These are phyloP conservation scores for Tylopilus balloui DNA, from an alignment of 768 basidiomycete species.

Conservation along the genomic window DNA sequence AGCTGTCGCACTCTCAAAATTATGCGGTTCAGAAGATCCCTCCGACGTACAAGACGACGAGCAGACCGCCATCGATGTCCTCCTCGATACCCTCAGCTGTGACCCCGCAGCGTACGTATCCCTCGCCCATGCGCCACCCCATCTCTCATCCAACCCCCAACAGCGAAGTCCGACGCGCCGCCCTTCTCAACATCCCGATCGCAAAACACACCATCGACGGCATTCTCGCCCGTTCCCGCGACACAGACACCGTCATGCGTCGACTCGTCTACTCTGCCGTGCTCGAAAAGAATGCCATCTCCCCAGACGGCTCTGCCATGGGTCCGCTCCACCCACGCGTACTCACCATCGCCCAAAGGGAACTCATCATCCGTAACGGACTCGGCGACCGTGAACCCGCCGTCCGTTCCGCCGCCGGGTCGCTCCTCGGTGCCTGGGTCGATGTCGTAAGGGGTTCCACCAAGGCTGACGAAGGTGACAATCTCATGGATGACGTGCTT, in stretches of 20 bases:
- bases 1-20: slow-evolving; percentile 70
- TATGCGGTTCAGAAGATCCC: slow-evolving; percentile 66
- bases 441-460: slow-evolving; percentile 42
- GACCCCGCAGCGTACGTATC: slow-evolving; percentile 72
- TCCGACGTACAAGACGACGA: slow-evolving; percentile 48
- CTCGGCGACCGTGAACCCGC: slow-evolving; percentile 77
- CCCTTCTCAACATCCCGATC: slow-evolving; percentile 66
- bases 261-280: slow-evolving; percentile 65
- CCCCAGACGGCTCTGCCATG: slow-evolving; percentile 33
- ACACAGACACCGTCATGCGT: slow-evolving; percentile 71
- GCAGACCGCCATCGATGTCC: slow-evolving; percentile 48
- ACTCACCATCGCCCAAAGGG: slow-evolving; percentile 68
- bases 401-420: slow-evolving; percentile 69
- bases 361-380: slow-evolving; percentile 74
- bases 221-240: slow-evolving; percentile 74
- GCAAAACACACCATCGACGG: slow-evolving; percentile 51
- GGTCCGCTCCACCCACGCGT: slow-evolving; percentile 60
- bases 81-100: slow-evolving; percentile 61
- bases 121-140: neutral
- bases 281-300: slow-evolving; percentile 42
- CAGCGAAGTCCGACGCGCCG: slow-evolving; percentile 85
- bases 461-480: slow-evolving; percentile 36
- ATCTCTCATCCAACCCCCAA: neutral
- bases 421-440: slow-evolving; percentile 73
- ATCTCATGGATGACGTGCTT: slow-evolving; percentile 37